Percentiles rank a stretch among this genome's conserved stretches.
These are phyloP conservation scores for Wakefieldia striispora DNA, from an alignment of 768 basidiomycete genomes.

Conservation along the genomic window DNA sequence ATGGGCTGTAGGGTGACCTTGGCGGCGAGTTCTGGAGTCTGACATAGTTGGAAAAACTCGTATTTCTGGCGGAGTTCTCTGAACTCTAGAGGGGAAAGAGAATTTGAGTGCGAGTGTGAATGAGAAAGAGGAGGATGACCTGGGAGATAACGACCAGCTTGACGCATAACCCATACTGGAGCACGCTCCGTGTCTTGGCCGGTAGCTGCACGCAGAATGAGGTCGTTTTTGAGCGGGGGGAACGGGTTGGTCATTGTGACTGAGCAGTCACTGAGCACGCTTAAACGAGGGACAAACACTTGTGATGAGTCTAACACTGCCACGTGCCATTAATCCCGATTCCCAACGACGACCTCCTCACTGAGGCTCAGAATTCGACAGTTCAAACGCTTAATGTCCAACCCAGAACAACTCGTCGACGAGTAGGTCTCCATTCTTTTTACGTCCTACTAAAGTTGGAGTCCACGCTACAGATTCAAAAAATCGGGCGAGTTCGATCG, in stretches of 20 bases:
- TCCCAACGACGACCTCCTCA: too few relatives aligned
- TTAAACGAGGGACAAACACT: too few relatives aligned
- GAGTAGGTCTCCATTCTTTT: slow-evolving; percentile 43
- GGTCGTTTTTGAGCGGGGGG: slow-evolving; percentile 81
- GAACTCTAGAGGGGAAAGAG: slow-evolving; percentile 60
- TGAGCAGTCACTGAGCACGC: neutral
- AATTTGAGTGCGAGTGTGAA: neutral
- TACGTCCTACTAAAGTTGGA: neutral
- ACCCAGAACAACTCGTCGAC: slow-evolving; percentile 60
- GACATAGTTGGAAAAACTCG: slow-evolving; percentile 94
- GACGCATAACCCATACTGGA: slow-evolving; percentile 99
- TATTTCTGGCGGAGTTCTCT: slow-evolving; percentile 79
- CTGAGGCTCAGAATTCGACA: too few relatives aligned
- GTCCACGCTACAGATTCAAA: slow-evolving; percentile 55
- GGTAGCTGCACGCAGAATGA: slow-evolving; percentile 83
- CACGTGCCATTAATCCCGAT: too few relatives aligned
- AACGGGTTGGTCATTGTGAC: slow-evolving; percentile 47
- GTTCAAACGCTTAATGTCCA: slow-evolving; percentile 35
- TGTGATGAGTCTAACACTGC: slow-evolving; percentile 6
- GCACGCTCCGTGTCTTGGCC: slow-evolving; percentile 89
- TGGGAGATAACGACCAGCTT: slow-evolving; percentile 93
- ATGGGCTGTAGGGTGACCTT: slow-evolving; percentile 95
- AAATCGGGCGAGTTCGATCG: slow-evolving; percentile 79
- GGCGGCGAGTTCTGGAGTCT: slow-evolving; percentile 84
- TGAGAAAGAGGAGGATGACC: slow-evolving; percentile 43